Evolutionary conservation across 129 eudicot species (phyloP), one percentile per base, ranked within the genome.

Genomic region (Escallonia rubra): DNA sequence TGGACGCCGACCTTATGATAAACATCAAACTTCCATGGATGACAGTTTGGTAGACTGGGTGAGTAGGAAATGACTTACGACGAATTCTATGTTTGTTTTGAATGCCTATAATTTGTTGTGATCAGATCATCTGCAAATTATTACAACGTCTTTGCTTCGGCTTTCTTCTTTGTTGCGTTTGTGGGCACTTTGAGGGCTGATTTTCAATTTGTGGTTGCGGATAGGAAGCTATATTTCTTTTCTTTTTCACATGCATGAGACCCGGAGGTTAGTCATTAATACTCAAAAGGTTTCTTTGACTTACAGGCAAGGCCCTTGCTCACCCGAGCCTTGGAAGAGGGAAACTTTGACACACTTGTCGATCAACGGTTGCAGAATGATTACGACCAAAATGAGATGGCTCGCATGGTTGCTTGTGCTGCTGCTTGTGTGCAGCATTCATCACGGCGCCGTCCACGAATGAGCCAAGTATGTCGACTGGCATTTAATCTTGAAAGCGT

Each of bases 271-370:
- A 65, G 49, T 34, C 49, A 41, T 61, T 6, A 43, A 34, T 0
- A 10, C 43, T 2, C 38, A 41, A 23, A 44, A 4, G 4, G 2
- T 51, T 6, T 46, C 23, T 23, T 23, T 62, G 56, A 5, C 11
- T 49, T 66, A 45, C 93, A 88, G 97, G 97, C 97, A 49, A 91
- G 94, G 79, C 97, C 97, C 10, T 81, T 91, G 79, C 86, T 91
- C 10, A 54, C 74, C 39, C 86, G 79, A 78, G 97, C 96, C 23
- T 4, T 91, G 74, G 87, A 81, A 15, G 81, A 81, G 48, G 78
- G 77, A 12, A 61, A 85, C 64, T 85, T 81, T 66, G 83, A 72
- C 58, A 47, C 70, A 16, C 63, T 91, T 10, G 90, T 71, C 38
- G 97, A 91, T 77, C 80, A 72, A 51, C 82, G 79, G 70, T 63